Conservation (phyloP, 2,329 filamentous ascomycete species). For the Pestalotiopsis sp. region DNA sequence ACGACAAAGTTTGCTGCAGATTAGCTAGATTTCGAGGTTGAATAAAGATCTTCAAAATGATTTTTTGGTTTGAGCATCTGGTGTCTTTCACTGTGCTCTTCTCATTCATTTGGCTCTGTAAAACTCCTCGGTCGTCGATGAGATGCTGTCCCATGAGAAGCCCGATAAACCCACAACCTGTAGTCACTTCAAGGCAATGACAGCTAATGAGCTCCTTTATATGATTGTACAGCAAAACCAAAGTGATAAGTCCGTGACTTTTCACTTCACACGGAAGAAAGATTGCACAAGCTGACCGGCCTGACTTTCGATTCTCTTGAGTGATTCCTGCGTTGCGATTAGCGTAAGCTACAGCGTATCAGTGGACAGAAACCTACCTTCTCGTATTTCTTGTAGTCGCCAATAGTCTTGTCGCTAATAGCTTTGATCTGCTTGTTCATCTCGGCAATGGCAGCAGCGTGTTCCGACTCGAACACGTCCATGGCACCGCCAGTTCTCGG, state of each 20-base stretch:
- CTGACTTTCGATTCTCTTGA: constrained; percentile 27
- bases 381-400: constrained; percentile 29
- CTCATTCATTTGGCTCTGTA: not conserved
- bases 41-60: not conserved
- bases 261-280: not conserved
- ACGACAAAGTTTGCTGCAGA: not conserved
- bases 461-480: constrained; percentile 22
- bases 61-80: not conserved
- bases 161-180: not conserved
- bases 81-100: not conserved
- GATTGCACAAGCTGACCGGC: constrained; percentile 25
- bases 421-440: constrained; percentile 23
- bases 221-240: not conserved
- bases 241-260: not conserved
- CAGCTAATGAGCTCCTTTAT: too few species aligned
- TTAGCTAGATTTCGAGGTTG: not conserved
- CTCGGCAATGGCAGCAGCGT: constrained; percentile 16
- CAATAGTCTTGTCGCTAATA: constrained; percentile 24
- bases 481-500: constrained; percentile 11
- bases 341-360: constrained; percentile 8
- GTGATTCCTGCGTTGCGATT: constrained; percentile 28
- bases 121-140: not conserved
- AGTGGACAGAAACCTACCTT: constrained; percentile 19
- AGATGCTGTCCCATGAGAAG: not conserved
- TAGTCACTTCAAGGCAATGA: not conserved